Conservation (phyloP, 768 basidiomycete species). For the Russula abietina region DNA sequence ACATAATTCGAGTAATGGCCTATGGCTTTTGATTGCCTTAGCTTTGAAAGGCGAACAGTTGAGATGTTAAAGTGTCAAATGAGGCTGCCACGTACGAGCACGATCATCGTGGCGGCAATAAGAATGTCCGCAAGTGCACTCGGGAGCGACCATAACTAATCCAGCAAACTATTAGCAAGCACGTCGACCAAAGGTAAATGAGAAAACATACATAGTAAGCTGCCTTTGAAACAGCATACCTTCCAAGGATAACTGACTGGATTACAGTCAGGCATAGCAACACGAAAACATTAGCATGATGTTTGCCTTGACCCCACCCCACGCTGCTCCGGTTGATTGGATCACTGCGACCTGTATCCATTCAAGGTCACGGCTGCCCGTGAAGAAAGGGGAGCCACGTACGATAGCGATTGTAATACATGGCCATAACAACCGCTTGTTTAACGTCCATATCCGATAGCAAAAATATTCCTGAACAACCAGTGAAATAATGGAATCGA, state of each 20-base stretch:
- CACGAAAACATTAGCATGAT: not conserved
- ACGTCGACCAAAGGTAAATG: not conserved
- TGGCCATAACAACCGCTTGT: not conserved
- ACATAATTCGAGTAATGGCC: slow-evolving; percentile 6
- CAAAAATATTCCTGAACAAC: slow-evolving; percentile 1
- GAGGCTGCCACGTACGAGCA: slow-evolving; percentile 2
- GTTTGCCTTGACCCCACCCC: slow-evolving; percentile 13
- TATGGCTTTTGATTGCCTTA: not conserved
- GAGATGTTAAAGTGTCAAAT: not conserved
- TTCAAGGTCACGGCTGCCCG: not conserved
- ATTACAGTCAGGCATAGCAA: not conserved
- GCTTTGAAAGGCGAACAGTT: not conserved
- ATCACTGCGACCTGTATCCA: not conserved
- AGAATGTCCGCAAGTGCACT: slow-evolving; percentile 15
- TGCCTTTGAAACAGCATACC: not conserved
- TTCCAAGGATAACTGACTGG: not conserved
- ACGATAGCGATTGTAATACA: not conserved
- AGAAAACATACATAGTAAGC: slow-evolving; percentile 4
- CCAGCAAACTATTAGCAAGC: not conserved
- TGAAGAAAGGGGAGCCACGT: not conserved
- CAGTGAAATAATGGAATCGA: not conserved
- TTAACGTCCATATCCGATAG: slow-evolving; percentile 12
- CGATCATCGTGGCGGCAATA: slow-evolving; percentile 13
- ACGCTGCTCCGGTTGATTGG: slow-evolving; percentile 1
- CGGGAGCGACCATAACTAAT: slow-evolving; percentile 11